phyloP scores from a whole-genome alignment of 164 flowering plant genomes.

The Litsea cubeba region DNA sequence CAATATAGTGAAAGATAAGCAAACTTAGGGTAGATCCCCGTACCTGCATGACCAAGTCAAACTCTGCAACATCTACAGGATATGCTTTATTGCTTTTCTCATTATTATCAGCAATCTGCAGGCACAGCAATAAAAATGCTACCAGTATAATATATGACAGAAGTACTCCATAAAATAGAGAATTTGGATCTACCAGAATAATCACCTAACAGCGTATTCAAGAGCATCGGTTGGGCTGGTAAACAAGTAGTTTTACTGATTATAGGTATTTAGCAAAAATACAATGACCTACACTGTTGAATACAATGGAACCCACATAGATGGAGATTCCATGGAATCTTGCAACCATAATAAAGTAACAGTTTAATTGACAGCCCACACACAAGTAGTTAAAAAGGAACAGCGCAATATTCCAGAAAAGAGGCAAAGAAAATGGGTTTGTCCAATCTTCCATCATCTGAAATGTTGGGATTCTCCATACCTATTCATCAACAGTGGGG shows the following conservation, averaged over 20 bases:
- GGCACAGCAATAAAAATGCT: not conserved
- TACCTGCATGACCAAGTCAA: conserved; percentile 95
- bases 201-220: too few relatives aligned
- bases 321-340: not conserved
- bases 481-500: not conserved
- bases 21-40: not conserved
- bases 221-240: too few relatives aligned
- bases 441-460: not conserved
- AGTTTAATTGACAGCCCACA: not conserved
- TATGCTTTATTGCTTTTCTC: conserved; percentile 36
- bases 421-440: not conserved
- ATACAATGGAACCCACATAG: not conserved
- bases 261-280: too few relatives aligned
- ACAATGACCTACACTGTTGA: not conserved
- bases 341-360: too few relatives aligned
- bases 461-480: too few relatives aligned
- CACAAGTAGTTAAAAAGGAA: not conserved
- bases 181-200: too few relatives aligned
- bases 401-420: not conserved
- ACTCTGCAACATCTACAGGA: conserved; percentile 64
- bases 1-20: not conserved
- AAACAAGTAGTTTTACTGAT: too few relatives aligned
- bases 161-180: not conserved
- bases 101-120: conserved; percentile 57
- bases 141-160: not conserved